Evolutionary conservation across 345 rosid genomes (phyloP).

Genomic region (Bretschneidera sinensis): DNA sequence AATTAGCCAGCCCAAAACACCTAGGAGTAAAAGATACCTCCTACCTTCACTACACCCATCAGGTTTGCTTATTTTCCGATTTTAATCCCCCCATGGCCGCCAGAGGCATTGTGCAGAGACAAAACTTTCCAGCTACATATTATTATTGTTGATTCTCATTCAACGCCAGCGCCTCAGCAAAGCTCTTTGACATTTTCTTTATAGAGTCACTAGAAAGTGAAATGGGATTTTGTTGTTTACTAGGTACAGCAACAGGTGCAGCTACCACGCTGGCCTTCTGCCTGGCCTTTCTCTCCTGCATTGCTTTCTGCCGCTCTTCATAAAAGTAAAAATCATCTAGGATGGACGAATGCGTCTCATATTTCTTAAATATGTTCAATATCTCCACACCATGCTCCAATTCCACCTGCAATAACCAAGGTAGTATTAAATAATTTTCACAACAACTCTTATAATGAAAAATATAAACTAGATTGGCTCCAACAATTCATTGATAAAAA

Average conservation of each 20-base stretch:
- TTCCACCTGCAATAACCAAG: conserved; percentile 44
- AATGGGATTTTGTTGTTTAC: conserved; percentile 17
- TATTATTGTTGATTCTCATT: conserved; percentile 7
- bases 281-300: conserved; percentile 61
- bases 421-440: not conserved
- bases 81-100: no score
- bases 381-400: conserved; percentile 65
- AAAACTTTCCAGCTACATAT: not conserved
- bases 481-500: no score
- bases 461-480: no score
- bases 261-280: conserved; percentile 31
- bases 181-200: conserved; percentile 55
- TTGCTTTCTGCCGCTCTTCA: conserved; percentile 69
- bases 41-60: not conserved
- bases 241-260: conserved; percentile 16
- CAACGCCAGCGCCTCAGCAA: conserved; percentile 50
- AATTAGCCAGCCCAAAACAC: not conserved
- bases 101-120: not conserved
- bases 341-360: conserved; percentile 49
- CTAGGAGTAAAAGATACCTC: not conserved
- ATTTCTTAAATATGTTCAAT: conserved; percentile 51
- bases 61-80: no score
- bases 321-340: conserved; percentile 76
- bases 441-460: not conserved
- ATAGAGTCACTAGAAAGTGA: conserved; percentile 30